Base-by-base conservation (phyloP, 495 filamentous ascomycete species). In the Aspergillus sclerotiicarbonarius region DNA sequence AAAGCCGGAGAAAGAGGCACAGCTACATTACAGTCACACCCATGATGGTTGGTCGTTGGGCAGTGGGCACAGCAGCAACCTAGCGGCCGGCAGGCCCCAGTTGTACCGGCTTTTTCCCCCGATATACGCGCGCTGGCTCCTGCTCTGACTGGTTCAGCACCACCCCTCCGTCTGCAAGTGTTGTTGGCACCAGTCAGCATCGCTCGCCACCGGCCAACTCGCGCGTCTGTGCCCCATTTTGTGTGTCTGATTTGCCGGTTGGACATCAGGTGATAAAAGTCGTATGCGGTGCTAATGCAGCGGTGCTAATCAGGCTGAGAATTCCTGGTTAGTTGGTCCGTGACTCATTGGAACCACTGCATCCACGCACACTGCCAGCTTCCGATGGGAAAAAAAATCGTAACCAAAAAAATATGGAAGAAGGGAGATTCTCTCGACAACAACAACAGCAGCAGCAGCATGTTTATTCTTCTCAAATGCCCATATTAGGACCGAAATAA, bases 251-350 rank as follows among this genome's bases (percentile, higher is more conserved):
- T 67, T 67, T 57, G 64, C 53, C 51, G 52, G 46, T 43, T 47
- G 29, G 33, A 35, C 57, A 70, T 75, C 72, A 75, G 69, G 63
- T 75, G 72, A 75, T 69, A 59, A 61, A 47, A 63, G 51, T 43
- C 51, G 44, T 55, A 62, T 75, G 72, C 70, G 69, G 64, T 67
- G 58, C 63, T 72, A 72, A 71, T 69, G 70, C 70, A 68, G 50
- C 48, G 13, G 50, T 60, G 47, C 53, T 60, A 60, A 56, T 56
- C 47, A 56, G 51, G 46, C 25, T 37, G 35, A 48, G 43, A 20
- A 18, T 29, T 39, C 25, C 19, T 41, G 6, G 29, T 33, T 33
- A 35, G 33, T 35, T 35, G 13, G 10, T n/a, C n/a, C 37, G 13
- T 9, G 13, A 41, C n/a, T n/a, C 10, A 41, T 41, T 41, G 37